A percentile compares a stretch with the other conserved stretches of the same genome.
Conservation (phyloP, 768 basidiomycete genomes). For the Crepidotus variabilis region DNA sequence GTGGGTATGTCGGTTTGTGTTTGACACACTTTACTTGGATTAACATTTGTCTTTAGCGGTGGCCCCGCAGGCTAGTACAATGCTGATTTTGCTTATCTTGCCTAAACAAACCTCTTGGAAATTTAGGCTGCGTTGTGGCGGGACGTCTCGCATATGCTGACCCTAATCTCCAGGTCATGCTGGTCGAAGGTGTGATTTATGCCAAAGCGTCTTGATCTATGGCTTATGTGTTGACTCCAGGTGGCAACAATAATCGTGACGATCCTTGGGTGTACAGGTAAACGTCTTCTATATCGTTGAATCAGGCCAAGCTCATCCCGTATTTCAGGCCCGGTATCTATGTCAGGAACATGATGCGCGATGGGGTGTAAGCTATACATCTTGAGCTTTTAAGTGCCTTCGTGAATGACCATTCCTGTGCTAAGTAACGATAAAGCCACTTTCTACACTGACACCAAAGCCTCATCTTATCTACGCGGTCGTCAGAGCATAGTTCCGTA, state of each 20-base stretch:
- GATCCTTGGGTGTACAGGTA: slow-evolving; percentile 73
- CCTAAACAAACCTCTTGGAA: background rate
- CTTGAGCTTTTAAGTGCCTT: background rate
- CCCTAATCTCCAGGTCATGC: slow-evolving; percentile 70
- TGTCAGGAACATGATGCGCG: slow-evolving; percentile 67
- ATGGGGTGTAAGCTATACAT: slow-evolving; percentile 51
- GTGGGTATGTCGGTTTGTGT: slow-evolving; percentile 19
- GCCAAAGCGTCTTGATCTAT: background rate
- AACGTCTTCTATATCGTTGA: background rate
- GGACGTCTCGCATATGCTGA: slow-evolving; percentile 70
- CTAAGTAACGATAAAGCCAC: slow-evolving; percentile 69
- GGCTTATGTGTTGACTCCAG: slow-evolving; percentile 23
- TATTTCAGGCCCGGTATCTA: slow-evolving; percentile 56
- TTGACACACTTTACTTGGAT: background rate
- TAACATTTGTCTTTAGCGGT: slow-evolving; percentile 30
- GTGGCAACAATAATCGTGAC: slow-evolving; percentile 67
- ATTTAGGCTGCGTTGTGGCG: slow-evolving; percentile 59
- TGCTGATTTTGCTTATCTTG: background rate
- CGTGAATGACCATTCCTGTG: background rate
- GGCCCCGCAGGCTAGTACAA: slow-evolving; percentile 51
- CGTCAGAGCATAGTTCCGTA: slow-evolving; percentile 67
- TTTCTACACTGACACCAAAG: slow-evolving; percentile 62
- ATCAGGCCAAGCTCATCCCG: background rate
- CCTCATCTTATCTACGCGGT: slow-evolving; percentile 56
- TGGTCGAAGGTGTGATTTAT: slow-evolving; percentile 54